phyloP scores from a whole-genome alignment of 306 rosid species.

The Dalbergia oliveri region DNA sequence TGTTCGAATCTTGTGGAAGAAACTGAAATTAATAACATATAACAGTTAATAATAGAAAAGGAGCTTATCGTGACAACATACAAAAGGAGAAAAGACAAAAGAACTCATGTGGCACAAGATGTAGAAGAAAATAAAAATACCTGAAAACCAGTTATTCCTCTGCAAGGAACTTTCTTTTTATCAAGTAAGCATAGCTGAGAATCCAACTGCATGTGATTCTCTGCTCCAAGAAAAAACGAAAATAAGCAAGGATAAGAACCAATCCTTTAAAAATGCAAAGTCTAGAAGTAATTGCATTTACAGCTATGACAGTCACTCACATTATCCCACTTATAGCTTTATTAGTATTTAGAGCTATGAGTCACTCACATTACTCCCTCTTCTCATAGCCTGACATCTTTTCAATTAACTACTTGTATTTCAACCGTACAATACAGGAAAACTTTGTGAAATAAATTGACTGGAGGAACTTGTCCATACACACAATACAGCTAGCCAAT shows the following conservation, averaged over 20 bases:
- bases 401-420: neutral
- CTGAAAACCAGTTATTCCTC: constrained; percentile 91
- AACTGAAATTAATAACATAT: constrained; percentile 63
- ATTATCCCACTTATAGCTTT: constrained; percentile 15
- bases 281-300: constrained; percentile 20
- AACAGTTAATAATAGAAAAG: no score
- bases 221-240: constrained; percentile 60
- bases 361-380: constrained; percentile 5
- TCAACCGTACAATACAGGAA: neutral
- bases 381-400: constrained; percentile 8
- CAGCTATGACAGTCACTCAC: constrained; percentile 17
- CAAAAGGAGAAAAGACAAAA: neutral
- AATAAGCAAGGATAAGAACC: constrained; percentile 40
- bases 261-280: neutral
- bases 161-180: constrained; percentile 81
- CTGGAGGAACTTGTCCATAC: neutral
- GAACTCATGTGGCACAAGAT: constrained; percentile 28
- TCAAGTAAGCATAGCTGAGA: constrained; percentile 62
- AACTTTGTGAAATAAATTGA: neutral
- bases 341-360: constrained; percentile 21
- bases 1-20: constrained; percentile 75
- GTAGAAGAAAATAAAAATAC: constrained; percentile 49
- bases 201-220: constrained; percentile 75
- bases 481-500: neutral
- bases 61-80: neutral